Evolutionary conservation across 495 filamentous ascomycete species (phyloP).

Genomic region (Parmelia sp.): DNA sequence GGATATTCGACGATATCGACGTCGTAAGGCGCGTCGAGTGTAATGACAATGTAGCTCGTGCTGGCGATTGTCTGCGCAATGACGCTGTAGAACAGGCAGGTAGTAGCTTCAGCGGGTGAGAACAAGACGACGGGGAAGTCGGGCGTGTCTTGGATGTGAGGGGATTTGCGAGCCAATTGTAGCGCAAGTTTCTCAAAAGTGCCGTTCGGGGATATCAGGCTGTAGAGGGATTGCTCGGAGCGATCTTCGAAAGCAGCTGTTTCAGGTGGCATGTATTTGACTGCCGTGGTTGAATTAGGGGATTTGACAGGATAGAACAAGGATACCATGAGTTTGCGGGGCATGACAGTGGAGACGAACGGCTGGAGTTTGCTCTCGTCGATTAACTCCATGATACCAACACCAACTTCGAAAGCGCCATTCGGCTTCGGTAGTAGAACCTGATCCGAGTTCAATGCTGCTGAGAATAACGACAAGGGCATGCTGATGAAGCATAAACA

Average conservation of each 20-base stretch:
- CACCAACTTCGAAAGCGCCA: no score
- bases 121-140: conserved; percentile 35
- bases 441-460: no score
- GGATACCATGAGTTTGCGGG: conserved; percentile 6
- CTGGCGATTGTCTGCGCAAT: conserved; percentile 41
- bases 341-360: not conserved
- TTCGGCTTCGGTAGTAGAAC: no score
- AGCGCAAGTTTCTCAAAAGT: conserved; percentile 13
- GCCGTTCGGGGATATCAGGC: conserved; percentile 6
- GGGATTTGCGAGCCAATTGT: not conserved
- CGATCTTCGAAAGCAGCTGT: conserved; percentile 13
- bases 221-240: no score
- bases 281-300: not conserved
- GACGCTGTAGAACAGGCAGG: conserved; percentile 37
- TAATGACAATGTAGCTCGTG: conserved; percentile 41
- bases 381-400: no score
- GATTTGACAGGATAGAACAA: not conserved
- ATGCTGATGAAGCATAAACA: no score
- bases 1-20: conserved; percentile 43
- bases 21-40: conserved; percentile 49
- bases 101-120: conserved; percentile 31
- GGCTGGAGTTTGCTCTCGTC: no score
- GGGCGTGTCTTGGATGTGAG: not conserved
- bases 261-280: conserved; percentile 3
- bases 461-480: no score